phyloP scores from a whole-genome alignment of 2,329 filamentous ascomycete species.

The Colletotrichum navitas region DNA sequence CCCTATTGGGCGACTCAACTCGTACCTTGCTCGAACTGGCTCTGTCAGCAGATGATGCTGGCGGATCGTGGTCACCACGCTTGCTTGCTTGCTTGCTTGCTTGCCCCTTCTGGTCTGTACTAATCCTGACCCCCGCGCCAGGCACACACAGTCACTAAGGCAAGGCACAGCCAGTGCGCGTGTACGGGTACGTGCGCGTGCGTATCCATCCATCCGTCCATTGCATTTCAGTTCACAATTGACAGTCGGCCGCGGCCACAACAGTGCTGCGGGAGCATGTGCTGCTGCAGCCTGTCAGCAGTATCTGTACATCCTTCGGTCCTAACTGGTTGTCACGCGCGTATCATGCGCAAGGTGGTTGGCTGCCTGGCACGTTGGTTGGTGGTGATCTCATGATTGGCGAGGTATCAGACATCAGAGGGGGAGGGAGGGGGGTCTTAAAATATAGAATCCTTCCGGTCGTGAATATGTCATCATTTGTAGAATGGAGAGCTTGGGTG shows the following conservation, averaged over 20 bases:
- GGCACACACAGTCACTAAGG: background rate
- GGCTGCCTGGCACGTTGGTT: background rate
- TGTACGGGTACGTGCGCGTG: background rate
- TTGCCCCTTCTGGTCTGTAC: too few species aligned
- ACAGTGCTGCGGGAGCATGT: too few species aligned
- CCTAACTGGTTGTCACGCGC: background rate
- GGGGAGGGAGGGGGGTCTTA: background rate
- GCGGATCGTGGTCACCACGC: background rate
- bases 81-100: too few species aligned
- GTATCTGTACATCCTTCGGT: background rate
- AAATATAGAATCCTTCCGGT: too few species aligned
- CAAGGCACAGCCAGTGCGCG: background rate
- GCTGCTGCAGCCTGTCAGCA: background rate
- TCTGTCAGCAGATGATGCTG: background rate
- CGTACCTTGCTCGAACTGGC: background rate
- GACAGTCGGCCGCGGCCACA: background rate
- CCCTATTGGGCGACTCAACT: background rate
- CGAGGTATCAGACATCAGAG: background rate
- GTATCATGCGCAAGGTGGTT: background rate
- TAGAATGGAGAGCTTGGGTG: background rate
- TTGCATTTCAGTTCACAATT: background rate
- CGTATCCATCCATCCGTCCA: background rate
- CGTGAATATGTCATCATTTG: background rate
- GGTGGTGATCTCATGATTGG: background rate
- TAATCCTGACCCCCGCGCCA: background rate